Conservation (phyloP, 345 rosid genomes). For the Pistacia atlantica region DNA sequence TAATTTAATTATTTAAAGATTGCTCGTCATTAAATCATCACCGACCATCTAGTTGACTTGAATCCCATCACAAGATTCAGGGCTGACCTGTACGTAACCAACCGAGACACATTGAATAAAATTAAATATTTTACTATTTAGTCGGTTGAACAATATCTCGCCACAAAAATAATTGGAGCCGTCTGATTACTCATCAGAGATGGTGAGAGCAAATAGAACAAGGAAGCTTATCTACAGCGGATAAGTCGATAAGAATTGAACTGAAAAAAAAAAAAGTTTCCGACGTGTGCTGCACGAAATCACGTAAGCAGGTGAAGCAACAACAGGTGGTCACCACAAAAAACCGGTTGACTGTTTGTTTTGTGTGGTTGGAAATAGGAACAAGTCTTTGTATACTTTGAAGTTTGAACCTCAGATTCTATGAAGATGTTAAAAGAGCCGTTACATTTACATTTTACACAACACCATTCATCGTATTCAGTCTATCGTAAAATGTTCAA, state of each 20-base stretch:
- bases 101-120: background rate
- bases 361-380: background rate
- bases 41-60: slow-evolving; percentile 9
- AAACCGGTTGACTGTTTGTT: background rate
- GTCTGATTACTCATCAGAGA: background rate
- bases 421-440: background rate
- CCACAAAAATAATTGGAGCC: background rate
- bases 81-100: background rate
- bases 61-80: background rate
- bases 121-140: too few relatives aligned
- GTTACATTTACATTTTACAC: background rate
- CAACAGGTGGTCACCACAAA: slow-evolving; percentile 1
- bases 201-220: background rate
- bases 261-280: background rate
- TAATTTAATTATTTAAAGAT: too few relatives aligned
- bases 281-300: slow-evolving; percentile 1
- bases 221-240: background rate
- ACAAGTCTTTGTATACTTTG: background rate
- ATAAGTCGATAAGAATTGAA: background rate
- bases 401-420: background rate
- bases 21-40: background rate
- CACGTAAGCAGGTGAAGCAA: background rate
- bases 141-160: too few relatives aligned
- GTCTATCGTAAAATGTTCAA: too few relatives aligned
- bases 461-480: too few relatives aligned